A percentile compares a stretch with the other conserved stretches of the same genome.
Conservation (phyloP, 352 stramenopile genomes). For the Globisporangium okanoganense region DNA sequence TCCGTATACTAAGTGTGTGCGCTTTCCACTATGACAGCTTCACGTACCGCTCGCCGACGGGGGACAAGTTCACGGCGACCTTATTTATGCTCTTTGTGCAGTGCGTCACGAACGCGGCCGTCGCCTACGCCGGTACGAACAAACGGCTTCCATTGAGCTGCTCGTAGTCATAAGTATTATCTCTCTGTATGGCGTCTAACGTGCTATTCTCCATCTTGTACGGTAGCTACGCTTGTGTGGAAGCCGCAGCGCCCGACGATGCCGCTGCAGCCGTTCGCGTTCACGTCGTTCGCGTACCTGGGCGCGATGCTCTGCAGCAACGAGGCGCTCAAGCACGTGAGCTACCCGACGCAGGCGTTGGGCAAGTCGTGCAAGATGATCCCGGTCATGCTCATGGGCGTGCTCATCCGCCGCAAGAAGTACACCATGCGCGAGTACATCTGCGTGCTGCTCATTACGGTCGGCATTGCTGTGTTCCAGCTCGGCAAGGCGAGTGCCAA, state of each 20-base stretch:
- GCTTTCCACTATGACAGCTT: slow-evolving; percentile 62
- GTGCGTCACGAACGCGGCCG: slow-evolving; percentile 86
- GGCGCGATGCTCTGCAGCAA: slow-evolving; percentile 91
- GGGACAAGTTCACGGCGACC: slow-evolving; percentile 88
- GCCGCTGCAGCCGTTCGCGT: slow-evolving; percentile 79
- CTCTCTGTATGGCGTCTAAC: not conserved
- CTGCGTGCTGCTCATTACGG: slow-evolving; percentile 88
- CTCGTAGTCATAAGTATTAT: not conserved
- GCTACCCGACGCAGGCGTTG: slow-evolving; percentile 97
- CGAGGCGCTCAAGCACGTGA: slow-evolving; percentile 93
- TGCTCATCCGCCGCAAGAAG: slow-evolving; percentile 90
- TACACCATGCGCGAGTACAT: slow-evolving; percentile 89
- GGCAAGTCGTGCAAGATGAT: slow-evolving; percentile 99
- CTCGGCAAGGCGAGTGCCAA: slow-evolving; percentile 79
- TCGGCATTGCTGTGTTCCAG: slow-evolving; percentile 89
- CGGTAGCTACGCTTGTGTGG: slow-evolving; percentile 76
- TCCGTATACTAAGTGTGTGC: no score
- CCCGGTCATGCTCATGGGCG: slow-evolving; percentile 94
- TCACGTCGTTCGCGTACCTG: slow-evolving; percentile 87
- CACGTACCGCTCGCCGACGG: slow-evolving; percentile 77
- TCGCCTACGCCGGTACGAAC: slow-evolving; percentile 63
- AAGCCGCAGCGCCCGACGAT: slow-evolving; percentile 63
- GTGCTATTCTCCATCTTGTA: not conserved
- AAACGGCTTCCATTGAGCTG: not conserved
- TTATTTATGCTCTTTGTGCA: slow-evolving; percentile 93